These are phyloP conservation scores for Paramecium primaurelia DNA, from an alignment of 73 alveolate genomes.

Conservation along the genomic window DNA sequence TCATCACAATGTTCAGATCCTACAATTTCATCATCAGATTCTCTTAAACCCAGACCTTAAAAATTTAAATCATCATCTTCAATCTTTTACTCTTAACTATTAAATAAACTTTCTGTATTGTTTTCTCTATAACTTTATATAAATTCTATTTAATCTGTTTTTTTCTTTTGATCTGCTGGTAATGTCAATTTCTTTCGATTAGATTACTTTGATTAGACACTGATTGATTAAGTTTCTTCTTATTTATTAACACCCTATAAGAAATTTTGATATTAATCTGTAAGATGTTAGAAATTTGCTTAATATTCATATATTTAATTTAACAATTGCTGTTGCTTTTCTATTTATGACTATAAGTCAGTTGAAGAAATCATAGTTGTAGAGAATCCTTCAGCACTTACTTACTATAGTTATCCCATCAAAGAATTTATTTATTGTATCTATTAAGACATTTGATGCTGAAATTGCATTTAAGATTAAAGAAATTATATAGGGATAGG, in stretches of 20 bases:
- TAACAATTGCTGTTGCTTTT: neutral
- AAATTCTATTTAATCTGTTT: neutral
- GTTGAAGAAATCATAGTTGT: neutral
- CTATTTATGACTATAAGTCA: slow-evolving; percentile 17
- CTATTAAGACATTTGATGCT: slow-evolving; percentile 1
- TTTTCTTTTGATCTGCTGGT: neutral
- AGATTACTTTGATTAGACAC: neutral
- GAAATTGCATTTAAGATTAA: slow-evolving; percentile 19
- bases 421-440: neutral
- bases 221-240: neutral
- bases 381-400: slow-evolving; percentile 40
- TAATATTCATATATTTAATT: neutral
- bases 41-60: neutral
- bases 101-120: neutral
- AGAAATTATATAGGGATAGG: neutral
- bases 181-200: slow-evolving; percentile 16
- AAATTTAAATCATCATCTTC: neutral
- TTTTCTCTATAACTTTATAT: slow-evolving; percentile 11
- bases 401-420: slow-evolving; percentile 19
- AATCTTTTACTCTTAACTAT: slow-evolving; percentile 1
- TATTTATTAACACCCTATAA: neutral
- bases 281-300: neutral
- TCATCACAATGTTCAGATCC: neutral
- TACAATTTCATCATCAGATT: neutral
- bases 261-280: slow-evolving; percentile 13